Evolutionary conservation across 768 basidiomycete species (phyloP), one percentile per base, ranked within the genome.

Genomic region (Mycena maculata): DNA sequence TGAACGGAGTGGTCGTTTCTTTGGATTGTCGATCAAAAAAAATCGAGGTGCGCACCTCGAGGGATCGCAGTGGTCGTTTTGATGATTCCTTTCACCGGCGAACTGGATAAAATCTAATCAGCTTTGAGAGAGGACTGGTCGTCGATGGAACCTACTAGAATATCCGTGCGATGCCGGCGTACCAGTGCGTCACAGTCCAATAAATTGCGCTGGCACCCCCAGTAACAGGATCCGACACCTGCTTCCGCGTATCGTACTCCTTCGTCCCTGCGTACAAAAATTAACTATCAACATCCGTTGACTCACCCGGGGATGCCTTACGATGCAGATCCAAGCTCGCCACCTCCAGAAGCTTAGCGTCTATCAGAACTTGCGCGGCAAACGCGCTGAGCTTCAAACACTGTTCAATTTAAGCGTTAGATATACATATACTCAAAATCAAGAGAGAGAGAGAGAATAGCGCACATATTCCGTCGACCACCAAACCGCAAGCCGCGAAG

Each of bases 401-500:
- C 79, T 87, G 67, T 2, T n/a, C n/a, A n/a, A n/a, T n/a, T n/a
- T n/a, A n/a, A n/a, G n/a, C n/a, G n/a, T n/a, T n/a, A n/a, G n/a
- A n/a, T n/a, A n/a, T n/a, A n/a, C n/a, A n/a, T n/a, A n/a, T n/a
- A n/a, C n/a, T n/a, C n/a, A n/a, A n/a, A n/a, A 13, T 36, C 13
- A 13, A 36, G 13, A 13, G 33, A 36, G 33, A 36, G 33, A 36
- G 33, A 36, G 33, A 31, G 20, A 25, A 56, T 23, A 20, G 74
- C 78, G 8, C 68, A 84, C 86, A 71, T 85, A 79, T 71, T 84
- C 79, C 11, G 80, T 78, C 4, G 83, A 87, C 85, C 86, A 90
- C 88, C 88, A 91, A 5, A 86, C 79, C 0, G 88, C 89, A 15
- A 87, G 68, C 36, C 80, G 78, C 0, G 79, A 76, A 0, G 87